Base-by-base conservation (phyloP, 2,329 filamentous ascomycete species). In the Microsporum ferrugineum region DNA sequence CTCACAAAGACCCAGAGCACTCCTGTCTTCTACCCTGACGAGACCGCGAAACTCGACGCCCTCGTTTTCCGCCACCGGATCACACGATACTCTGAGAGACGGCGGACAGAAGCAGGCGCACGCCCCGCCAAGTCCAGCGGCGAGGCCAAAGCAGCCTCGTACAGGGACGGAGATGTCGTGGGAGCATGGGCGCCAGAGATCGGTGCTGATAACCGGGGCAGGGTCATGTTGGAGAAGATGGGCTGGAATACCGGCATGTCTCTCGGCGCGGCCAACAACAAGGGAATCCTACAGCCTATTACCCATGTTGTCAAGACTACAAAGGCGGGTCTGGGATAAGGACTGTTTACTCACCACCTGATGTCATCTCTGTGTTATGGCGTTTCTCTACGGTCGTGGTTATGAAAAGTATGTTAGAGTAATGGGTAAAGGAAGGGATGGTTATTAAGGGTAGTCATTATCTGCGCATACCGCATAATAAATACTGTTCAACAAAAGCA, bases 171-270 rank as follows among this genome's bases (percentile, higher is more conserved):
- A 17, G 91, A 97, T 66, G 78, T 95, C 33, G 91, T 97, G 1
- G 94, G 92, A 56, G 89, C 83, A 1, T 84, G 85, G 56, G 91
- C 92, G 1, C 88, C 91, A 8, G 91, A 96, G 71, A 80, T 99
- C 36, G 88, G 89, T 0, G 78, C 79, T 3, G 88, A 88, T 59
- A 97, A 96, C 71, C 89, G 84, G 66, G 94, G 94, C 8, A 83
- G 90, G 58, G 84, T 85, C 2, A 88, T 99, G 84, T 76, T 99
- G 65, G 90, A 95, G 76, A 97, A 94, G 76, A 97, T 97, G 94
- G 94, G 94, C 2, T 99, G 94, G 91, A 88, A 83, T 63, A 87
- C 81, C 59, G 94, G 94, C 3, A 95, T 87, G 70, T 88, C 88
- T 1, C 80, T 99, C 0, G 94, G 94, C 59, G 84, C 88, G 8